phyloP scores from a whole-genome alignment of 1,139 yeast genomes.

The Saccharomyces hybrid region DNA sequence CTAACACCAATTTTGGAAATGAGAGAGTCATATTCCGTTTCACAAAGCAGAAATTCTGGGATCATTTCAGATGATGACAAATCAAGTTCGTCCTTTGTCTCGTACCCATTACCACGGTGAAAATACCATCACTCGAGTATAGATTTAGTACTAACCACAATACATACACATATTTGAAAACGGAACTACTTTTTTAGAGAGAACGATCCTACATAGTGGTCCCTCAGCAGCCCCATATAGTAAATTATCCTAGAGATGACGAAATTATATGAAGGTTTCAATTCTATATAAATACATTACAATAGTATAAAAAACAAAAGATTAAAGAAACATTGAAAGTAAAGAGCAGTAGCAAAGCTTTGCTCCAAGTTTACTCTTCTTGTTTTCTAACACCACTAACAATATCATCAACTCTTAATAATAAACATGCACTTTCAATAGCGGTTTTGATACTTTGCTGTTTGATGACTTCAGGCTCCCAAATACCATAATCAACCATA shows the following conservation, averaged over 20 bases:
- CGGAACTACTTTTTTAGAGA: too few species aligned
- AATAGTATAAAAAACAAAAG: not conserved
- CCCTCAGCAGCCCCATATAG: too few species aligned
- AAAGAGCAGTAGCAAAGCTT: not conserved
- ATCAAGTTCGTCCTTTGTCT: not conserved
- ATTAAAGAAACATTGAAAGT: not conserved
- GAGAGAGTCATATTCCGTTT: not conserved
- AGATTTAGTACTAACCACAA: too few species aligned
- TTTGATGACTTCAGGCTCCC: slow-evolving; percentile 99
- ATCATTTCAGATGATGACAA: slow-evolving; percentile 1
- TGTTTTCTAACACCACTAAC: slow-evolving; percentile 84
- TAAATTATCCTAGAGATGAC: not conserved
- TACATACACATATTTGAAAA: too few species aligned
- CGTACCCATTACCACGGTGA: not conserved
- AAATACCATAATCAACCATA: slow-evolving; percentile 90
- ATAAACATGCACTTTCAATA: slow-evolving; percentile 90
- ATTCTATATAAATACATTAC: slow-evolving; percentile 1
- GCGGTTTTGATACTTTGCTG: slow-evolving; percentile 96
- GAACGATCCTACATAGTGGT: too few species aligned
- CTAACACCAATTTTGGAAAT: not conserved
- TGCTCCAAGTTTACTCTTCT: slow-evolving; percentile 15
- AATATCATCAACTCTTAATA: slow-evolving; percentile 93
- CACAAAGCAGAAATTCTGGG: not conserved
- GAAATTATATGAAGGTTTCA: not conserved
- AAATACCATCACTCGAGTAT: slow-evolving; percentile 13